phyloP scores from a whole-genome alignment of 345 rosid genomes.

The Populus pruinosa region DNA sequence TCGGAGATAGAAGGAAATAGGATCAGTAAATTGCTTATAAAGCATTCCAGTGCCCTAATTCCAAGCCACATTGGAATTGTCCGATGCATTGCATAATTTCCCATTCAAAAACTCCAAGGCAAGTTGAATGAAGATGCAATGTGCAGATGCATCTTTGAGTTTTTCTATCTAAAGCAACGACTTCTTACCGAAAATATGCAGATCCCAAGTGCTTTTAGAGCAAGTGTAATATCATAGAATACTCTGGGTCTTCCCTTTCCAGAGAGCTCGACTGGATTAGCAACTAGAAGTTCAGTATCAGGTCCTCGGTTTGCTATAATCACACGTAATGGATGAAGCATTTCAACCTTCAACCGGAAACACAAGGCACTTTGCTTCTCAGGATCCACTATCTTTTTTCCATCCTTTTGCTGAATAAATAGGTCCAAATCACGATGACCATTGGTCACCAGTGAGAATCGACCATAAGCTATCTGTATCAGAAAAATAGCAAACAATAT shows the following conservation, averaged over 20 bases:
- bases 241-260: constrained; percentile 84
- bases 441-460: constrained; percentile 49
- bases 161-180: not conserved
- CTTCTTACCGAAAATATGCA: constrained; percentile 74
- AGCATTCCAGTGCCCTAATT: not conserved
- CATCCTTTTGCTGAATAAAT: constrained; percentile 76
- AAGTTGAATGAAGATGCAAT: constrained; percentile 4
- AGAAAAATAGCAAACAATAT: constrained; percentile 8
- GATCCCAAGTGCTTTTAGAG: constrained; percentile 66
- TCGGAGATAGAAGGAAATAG: not conserved
- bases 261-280: constrained; percentile 83
- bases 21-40: not conserved
- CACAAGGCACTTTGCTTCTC: constrained; percentile 50
- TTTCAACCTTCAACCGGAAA: constrained; percentile 61
- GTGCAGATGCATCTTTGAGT: constrained; percentile 6
- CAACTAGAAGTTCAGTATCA: constrained; percentile 75
- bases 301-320: constrained; percentile 71
- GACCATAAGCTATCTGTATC: constrained; percentile 64
- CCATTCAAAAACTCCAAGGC: not conserved
- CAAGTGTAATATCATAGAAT: constrained; percentile 73
- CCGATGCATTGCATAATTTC: not conserved
- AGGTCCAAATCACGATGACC: constrained; percentile 67
- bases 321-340: constrained; percentile 81
- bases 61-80: too few relatives aligned
- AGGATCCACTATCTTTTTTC: constrained; percentile 64